Conservation (phyloP, 768 basidiomycete genomes). For the Suillus weaverae region DNA sequence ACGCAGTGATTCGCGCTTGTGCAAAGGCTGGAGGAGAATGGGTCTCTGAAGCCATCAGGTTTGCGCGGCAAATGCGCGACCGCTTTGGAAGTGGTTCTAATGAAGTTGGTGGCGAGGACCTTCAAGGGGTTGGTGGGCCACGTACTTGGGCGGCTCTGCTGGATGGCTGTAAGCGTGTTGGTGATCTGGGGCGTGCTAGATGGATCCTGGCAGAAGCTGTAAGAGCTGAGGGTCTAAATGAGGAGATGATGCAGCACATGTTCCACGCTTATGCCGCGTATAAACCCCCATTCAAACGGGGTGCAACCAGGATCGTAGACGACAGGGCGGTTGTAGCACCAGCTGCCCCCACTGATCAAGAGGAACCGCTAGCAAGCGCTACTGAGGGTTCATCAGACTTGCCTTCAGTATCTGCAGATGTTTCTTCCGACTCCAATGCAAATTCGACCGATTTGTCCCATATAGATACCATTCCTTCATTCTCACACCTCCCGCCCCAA, state of each 20-base stretch:
- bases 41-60: constrained; percentile 79
- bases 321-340: constrained; percentile 9
- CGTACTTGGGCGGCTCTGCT: constrained; percentile 82
- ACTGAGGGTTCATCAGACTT: constrained; percentile 9
- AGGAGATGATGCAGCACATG: constrained; percentile 75
- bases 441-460: constrained; percentile 1
- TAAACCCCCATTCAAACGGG: constrained; percentile 63
- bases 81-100: constrained; percentile 51
- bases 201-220: constrained; percentile 90
- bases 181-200: constrained; percentile 78
- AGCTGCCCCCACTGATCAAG: neutral
- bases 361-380: constrained; percentile 2
- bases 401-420: constrained; percentile 5
- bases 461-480: constrained; percentile 17
- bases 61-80: constrained; percentile 87
- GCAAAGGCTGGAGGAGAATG: constrained; percentile 66
- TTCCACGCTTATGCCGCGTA: constrained; percentile 89
- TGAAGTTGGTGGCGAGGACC: constrained; percentile 43
- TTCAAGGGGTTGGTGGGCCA: constrained; percentile 36
- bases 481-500: constrained; percentile 67
- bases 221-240: constrained; percentile 42
- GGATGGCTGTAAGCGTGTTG: constrained; percentile 84
- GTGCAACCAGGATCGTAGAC: constrained; percentile 45
- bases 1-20: constrained; percentile 81
- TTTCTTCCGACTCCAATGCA: neutral